Conservation (phyloP, 345 rosid species). For the Citrus cavaleriei region DNA sequence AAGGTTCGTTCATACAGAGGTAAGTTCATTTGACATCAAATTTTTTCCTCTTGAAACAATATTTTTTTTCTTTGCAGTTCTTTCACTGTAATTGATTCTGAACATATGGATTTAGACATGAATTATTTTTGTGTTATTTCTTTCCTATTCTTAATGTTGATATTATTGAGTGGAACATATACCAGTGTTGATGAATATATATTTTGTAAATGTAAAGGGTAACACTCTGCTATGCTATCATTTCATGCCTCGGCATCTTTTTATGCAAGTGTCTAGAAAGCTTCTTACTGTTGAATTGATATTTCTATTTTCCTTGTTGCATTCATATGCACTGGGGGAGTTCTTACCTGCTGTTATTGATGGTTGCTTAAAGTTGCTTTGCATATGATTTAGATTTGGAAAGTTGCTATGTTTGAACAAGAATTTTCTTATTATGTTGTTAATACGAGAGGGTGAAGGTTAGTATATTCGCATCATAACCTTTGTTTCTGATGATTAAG, state of each 20-base stretch:
- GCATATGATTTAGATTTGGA: background rate
- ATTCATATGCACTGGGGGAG: background rate
- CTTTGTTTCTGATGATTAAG: too few species aligned
- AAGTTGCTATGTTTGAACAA: background rate
- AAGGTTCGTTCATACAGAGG: constrained; percentile 93
- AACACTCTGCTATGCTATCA: background rate
- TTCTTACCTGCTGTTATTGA: background rate
- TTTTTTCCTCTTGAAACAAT: background rate
- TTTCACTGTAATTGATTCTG: background rate
- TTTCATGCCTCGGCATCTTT: background rate
- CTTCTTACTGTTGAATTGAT: background rate
- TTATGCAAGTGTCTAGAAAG: background rate
- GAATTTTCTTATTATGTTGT: background rate
- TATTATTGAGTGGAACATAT: background rate
- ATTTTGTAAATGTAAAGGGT: background rate
- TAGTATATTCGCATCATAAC: background rate
- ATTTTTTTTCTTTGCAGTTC: background rate
- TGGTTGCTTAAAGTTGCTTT: background rate
- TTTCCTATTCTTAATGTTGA: background rate
- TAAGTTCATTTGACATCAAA: constrained; percentile 11
- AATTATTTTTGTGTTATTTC: background rate
- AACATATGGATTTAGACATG: background rate
- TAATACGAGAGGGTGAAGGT: background rate
- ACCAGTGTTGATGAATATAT: background rate
- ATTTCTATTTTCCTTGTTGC: background rate